Percentiles rank a stretch among this genome's conserved stretches.
These are phyloP conservation scores for Teratosphaeriaceae sp. DNA, from an alignment of 2,329 filamentous ascomycete genomes.

Conservation along the genomic window DNA sequence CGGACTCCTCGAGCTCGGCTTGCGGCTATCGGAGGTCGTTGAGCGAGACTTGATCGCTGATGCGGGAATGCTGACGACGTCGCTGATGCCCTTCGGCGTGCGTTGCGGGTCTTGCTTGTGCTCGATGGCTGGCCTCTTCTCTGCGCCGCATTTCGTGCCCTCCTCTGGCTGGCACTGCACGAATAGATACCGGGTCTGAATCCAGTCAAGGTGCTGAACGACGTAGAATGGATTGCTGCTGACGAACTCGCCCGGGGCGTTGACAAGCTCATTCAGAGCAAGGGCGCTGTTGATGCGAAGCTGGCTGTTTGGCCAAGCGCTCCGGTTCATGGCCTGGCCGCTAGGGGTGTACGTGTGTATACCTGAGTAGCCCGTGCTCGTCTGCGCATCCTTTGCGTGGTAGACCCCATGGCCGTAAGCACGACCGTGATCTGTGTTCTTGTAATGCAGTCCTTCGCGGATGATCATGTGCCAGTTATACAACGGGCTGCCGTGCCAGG, in stretches of 20 bases:
- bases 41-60: slow-evolving; percentile 43
- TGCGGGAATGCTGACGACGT: slow-evolving; percentile 45
- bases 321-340: not conserved
- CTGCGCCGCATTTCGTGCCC: slow-evolving; percentile 14
- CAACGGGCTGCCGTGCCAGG: slow-evolving; percentile 75
- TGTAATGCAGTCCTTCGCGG: slow-evolving; percentile 71
- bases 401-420: slow-evolving; percentile 76
- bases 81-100: slow-evolving; percentile 35
- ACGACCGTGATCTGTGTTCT: slow-evolving; percentile 56
- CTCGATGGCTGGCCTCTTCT: too few species aligned
- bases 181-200: slow-evolving; percentile 82
- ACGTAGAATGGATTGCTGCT: slow-evolving; percentile 58
- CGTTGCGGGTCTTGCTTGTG: slow-evolving; percentile 39
- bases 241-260: slow-evolving; percentile 58
- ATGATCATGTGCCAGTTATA: slow-evolving; percentile 88
- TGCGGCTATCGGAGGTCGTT: slow-evolving; percentile 8
- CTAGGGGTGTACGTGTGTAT: slow-evolving; percentile 6
- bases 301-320: slow-evolving; percentile 59
- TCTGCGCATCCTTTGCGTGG: slow-evolving; percentile 55
- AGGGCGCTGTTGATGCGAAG: slow-evolving; percentile 56
- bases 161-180: slow-evolving; percentile 35
- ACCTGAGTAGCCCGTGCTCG: slow-evolving; percentile 49
- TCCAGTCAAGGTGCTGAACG: slow-evolving; percentile 72
- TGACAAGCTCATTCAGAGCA: slow-evolving; percentile 80
- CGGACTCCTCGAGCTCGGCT: slow-evolving; percentile 12